Percentiles rank a stretch among this genome's conserved stretches.
phyloP scores from a whole-genome alignment of 352 stramenopile species.

The Pythium grandisporangium region DNA sequence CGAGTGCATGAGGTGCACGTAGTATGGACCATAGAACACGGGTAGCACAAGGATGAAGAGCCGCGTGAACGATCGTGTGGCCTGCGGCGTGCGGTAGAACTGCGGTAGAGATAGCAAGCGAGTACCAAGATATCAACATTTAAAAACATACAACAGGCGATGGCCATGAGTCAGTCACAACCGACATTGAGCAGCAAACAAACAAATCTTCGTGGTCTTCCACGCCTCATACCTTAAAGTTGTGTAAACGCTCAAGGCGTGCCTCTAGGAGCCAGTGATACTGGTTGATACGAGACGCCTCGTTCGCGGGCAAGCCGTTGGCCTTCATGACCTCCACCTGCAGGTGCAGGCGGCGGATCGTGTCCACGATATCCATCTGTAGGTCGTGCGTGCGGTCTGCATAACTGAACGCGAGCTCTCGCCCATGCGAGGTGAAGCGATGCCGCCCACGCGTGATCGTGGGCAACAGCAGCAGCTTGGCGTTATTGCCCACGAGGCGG shows the following conservation, averaged over 20 bases:
- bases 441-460: conserved; percentile 65
- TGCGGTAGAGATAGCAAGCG: no score
- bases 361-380: conserved; percentile 45
- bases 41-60: conserved; percentile 82
- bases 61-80: conserved; percentile 75
- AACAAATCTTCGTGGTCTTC: no score
- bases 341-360: conserved; percentile 49
- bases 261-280: conserved; percentile 83
- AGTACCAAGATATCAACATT: no score
- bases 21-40: conserved; percentile 83
- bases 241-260: conserved; percentile 74
- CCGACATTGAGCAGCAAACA: no score
- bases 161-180: no score
- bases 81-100: conserved; percentile 83
- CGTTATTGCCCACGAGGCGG: conserved; percentile 29
- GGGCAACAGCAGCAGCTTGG: conserved; percentile 47
- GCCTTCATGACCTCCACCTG: conserved; percentile 76
- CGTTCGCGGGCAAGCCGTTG: conserved; percentile 62
- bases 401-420: conserved; percentile 30
- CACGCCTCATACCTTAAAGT: conserved; percentile 47
- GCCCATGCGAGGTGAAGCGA: conserved; percentile 44
- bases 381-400: conserved; percentile 13
- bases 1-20: conserved; percentile 65
- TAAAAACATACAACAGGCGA: no score
- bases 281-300: conserved; percentile 84